Percentiles rank a stretch among this genome's conserved stretches.
Evolutionary conservation across 1,284 basidiomycete species (phyloP).

Genomic region (Psilocybe mexicana): DNA sequence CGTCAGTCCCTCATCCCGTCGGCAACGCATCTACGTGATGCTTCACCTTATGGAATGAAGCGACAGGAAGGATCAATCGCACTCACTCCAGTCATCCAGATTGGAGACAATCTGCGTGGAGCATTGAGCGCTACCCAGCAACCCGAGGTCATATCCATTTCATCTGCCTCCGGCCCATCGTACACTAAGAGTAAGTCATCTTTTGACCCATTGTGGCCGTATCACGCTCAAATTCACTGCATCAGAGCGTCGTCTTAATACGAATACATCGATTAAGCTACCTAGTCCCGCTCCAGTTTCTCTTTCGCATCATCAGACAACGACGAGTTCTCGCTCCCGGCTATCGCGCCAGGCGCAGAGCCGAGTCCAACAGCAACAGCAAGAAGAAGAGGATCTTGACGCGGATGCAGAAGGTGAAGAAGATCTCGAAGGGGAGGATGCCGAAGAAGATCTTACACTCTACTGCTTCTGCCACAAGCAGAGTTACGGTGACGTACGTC

Average conservation of each 20-base stretch:
- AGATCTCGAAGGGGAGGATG: constrained; percentile 47
- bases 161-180: constrained; percentile 17
- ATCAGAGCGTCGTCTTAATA: constrained; percentile 31
- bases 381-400: constrained; percentile 36
- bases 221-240: not conserved
- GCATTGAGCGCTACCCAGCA: constrained; percentile 18
- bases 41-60: constrained; percentile 19
- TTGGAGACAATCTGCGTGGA: constrained; percentile 50
- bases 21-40: constrained; percentile 13
- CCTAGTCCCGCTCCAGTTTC: constrained; percentile 33
- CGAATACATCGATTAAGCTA: constrained; percentile 36
- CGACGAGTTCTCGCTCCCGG: constrained; percentile 39
- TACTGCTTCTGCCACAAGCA: constrained; percentile 70
- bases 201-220: not conserved
- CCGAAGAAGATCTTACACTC: constrained; percentile 53
- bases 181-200: constrained; percentile 27
- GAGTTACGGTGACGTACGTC: constrained; percentile 61
- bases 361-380: constrained; percentile 24
- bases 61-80: constrained; percentile 23
- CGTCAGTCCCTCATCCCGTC: constrained; percentile 15
- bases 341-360: constrained; percentile 36
- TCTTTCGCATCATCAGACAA: constrained; percentile 37
- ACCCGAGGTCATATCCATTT: constrained; percentile 14
- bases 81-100: constrained; percentile 44
- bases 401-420: constrained; percentile 48